Base-by-base conservation (phyloP, 768 basidiomycete species). In the Lentinus tigrinus region DNA sequence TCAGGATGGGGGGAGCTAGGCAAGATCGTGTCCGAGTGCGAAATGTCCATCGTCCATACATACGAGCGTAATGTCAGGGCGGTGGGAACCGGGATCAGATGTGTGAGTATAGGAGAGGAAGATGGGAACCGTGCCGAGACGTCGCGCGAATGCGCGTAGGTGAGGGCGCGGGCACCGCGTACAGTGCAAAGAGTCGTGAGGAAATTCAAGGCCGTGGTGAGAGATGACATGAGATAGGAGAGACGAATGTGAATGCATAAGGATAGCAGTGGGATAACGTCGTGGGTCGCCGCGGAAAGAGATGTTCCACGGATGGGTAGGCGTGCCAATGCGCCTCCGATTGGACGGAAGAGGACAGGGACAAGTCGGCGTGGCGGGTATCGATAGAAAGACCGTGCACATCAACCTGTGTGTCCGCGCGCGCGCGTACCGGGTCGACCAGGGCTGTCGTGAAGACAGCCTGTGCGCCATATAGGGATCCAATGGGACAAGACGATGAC, bases 391-490 rank as follows among this genome's bases (percentile, higher is more conserved):
- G 13, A 37, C 51, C 51, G 59, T 46, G 47, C 53, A 52, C 53
- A 51, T 60, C 58, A 42, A 60, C 48, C 49, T 54, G 52, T 50
- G 57, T 58, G 46, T 54, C 47, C 44, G 47, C 40, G 49, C 53
- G 53, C 58, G 34, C 58, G 58, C 53, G 40, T 59, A 54, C 59
- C 59, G 51, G 34, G 51, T 52, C 59, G 59, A 61, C 59, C 54
- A 34, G 51, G 54, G 51, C 51, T 31, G 53, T 31, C 54, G 34
- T 46, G 48, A 43, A 19, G 44, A 36, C 14, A 44, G 49, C 54
- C 52, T 51, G 49, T 53, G 53, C 57, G 61, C 57, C 39, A 53
- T 37, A 31, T 31, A 46, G 31, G 28, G 19, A 16, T 34, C 47
- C 47, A 44, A 52, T 49, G 55, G 19, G 17, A 4, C 36, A 40